Evolutionary conservation across 305 asterid genomes (phyloP).

Genomic region (Rubia peregrina): DNA sequence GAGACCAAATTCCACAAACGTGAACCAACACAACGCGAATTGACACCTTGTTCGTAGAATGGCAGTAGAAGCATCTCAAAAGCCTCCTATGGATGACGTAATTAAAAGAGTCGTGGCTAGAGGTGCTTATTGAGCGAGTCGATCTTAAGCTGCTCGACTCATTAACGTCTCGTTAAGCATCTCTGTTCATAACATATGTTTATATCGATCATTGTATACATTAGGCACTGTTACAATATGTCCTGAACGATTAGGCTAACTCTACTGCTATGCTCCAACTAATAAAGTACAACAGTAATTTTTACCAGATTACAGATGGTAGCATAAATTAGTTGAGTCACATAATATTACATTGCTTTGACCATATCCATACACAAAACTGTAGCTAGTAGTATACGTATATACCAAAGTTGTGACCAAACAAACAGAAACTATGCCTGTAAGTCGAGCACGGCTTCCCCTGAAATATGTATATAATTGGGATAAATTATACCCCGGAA

Average conservation of each 20-base stretch:
- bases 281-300: background rate
- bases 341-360: conserved; percentile 5
- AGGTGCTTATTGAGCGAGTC: no score
- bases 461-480: conserved; percentile 23
- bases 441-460: conserved; percentile 34
- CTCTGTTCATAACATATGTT: background rate
- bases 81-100: no score
- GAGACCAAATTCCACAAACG: background rate
- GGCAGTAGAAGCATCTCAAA: no score
- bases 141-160: no score
- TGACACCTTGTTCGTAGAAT: no score
- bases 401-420: background rate
- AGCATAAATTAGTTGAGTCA: background rate
- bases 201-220: background rate
- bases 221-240: background rate
- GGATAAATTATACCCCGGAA: background rate
- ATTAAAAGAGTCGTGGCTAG: no score
- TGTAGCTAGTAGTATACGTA: conserved; percentile 6
- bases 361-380: conserved; percentile 13
- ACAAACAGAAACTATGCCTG: conserved; percentile 19
- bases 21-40: background rate
- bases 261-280: background rate
- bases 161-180: no score
- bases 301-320: background rate
- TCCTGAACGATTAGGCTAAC: background rate